A percentile compares a stretch with the other conserved stretches of the same genome.
These are phyloP conservation scores for Zea luxurians DNA, from an alignment of 176 grass and related monocot genomes.

Conservation along the genomic window DNA sequence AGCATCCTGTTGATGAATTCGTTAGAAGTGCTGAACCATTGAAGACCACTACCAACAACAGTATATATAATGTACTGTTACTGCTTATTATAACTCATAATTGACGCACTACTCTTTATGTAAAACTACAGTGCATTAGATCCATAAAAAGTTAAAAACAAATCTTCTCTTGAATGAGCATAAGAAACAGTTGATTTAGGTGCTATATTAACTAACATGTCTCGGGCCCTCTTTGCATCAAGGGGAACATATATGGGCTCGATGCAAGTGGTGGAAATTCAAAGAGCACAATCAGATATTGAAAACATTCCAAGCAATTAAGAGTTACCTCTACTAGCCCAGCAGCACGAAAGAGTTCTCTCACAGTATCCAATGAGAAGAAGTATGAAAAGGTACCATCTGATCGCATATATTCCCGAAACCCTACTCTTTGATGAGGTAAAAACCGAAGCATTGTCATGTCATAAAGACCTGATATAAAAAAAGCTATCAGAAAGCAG, in stretches of 20 bases:
- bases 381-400: slow-evolving; percentile 93
- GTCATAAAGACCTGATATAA: slow-evolving; percentile 78
- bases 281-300: slow-evolving; percentile 10
- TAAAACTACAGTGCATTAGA: slow-evolving; percentile 6
- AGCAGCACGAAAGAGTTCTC: slow-evolving; percentile 70
- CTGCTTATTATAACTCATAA: neutral
- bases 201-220: neutral
- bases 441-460: slow-evolving; percentile 97
- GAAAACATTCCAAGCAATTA: neutral
- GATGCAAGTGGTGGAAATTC: neutral
- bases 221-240: neutral
- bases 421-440: slow-evolving; percentile 75
- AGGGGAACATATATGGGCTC: neutral
- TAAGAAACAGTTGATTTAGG: neutral
- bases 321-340: slow-evolving; percentile 72
- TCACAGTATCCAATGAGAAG: slow-evolving; percentile 74
- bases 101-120: slow-evolving; percentile 5
- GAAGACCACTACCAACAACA: neutral
- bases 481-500: slow-evolving; percentile 11
- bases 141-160: neutral
- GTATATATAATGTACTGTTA: neutral
- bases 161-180: neutral
- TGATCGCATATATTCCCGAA: slow-evolving; percentile 79
- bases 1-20: neutral
- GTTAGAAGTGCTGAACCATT: neutral